Evolutionary conservation across 441 rosid genomes (phyloP).

Genomic region (Melastoma candidum): DNA sequence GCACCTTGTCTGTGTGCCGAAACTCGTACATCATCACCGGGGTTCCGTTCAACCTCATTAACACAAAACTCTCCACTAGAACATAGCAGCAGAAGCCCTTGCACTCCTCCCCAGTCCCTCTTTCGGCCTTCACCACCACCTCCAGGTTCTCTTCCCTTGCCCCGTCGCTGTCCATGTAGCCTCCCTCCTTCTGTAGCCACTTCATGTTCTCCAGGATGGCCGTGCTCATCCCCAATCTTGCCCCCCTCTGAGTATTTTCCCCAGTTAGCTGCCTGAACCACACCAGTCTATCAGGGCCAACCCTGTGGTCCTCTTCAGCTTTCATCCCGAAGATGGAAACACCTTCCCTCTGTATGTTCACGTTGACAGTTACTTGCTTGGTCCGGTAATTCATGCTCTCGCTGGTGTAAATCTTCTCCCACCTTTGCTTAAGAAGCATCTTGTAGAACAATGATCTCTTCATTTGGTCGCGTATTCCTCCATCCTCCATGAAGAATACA

Average conservation of each 20-base stretch:
- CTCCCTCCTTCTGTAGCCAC: background rate
- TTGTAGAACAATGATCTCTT: too few relatives aligned
- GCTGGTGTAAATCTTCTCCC: too few relatives aligned
- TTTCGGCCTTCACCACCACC: background rate
- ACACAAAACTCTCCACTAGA: slow-evolving; percentile 12
- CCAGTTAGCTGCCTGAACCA: background rate
- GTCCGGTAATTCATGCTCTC: slow-evolving; percentile 16
- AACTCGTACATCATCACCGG: slow-evolving; percentile 13
- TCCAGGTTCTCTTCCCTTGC: slow-evolving; percentile 6
- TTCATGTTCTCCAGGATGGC: slow-evolving; percentile 8
- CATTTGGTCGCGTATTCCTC: too few relatives aligned
- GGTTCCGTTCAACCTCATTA: slow-evolving; percentile 14
- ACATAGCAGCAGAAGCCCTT: slow-evolving; percentile 7
- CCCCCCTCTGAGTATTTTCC: too few relatives aligned
- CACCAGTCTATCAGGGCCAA: background rate
- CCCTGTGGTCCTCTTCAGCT: slow-evolving; percentile 1
- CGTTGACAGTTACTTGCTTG: slow-evolving; percentile 7
- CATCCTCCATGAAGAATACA: too few relatives aligned
- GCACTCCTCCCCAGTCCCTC: background rate
- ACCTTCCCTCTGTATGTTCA: slow-evolving; percentile 4
- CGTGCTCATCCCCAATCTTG: slow-evolving; percentile 5
- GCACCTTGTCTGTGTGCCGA: slow-evolving; percentile 2
- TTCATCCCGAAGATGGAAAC: slow-evolving; percentile 7
- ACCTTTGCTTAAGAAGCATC: too few relatives aligned
- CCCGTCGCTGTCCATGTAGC: background rate